Percentiles rank a stretch among this genome's conserved stretches.
phyloP scores from a whole-genome alignment of 148 eudicot species.

The Hydrangea macrophylla region DNA sequence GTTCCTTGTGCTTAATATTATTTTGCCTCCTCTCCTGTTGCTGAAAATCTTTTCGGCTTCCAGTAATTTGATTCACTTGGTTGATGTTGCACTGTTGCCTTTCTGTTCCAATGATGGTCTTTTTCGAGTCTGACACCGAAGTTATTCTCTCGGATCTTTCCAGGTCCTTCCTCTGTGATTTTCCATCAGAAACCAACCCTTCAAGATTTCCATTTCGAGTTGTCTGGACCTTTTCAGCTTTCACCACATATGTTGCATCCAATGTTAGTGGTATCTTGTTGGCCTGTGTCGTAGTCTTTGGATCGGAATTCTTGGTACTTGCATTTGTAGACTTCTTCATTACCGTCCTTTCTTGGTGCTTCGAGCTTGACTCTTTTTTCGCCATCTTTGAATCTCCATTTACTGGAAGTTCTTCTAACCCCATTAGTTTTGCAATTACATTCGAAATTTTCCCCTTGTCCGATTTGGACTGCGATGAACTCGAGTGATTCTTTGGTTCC shows the following conservation, averaged over 20 bases:
- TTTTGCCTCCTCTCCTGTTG: slow-evolving; percentile 17
- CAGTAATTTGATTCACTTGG: slow-evolving; percentile 18
- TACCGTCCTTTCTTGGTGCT: slow-evolving; percentile 25
- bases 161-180: slow-evolving; percentile 25
- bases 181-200: slow-evolving; percentile 9
- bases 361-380: slow-evolving; percentile 26
- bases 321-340: slow-evolving; percentile 16
- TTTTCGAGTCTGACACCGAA: slow-evolving; percentile 22
- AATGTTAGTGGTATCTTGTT: slow-evolving; percentile 19
- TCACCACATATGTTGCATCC: slow-evolving; percentile 4
- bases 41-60: slow-evolving; percentile 14
- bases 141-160: slow-evolving; percentile 19
- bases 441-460: slow-evolving; percentile 55
- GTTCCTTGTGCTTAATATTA: slow-evolving; percentile 8
- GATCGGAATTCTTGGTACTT: slow-evolving; percentile 21
- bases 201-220: slow-evolving; percentile 13
- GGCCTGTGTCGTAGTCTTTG: slow-evolving; percentile 20
- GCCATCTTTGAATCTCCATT: slow-evolving; percentile 23
- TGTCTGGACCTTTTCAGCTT: slow-evolving; percentile 16
- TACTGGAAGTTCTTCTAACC: slow-evolving; percentile 65
- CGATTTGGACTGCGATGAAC: slow-evolving; percentile 28
- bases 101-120: slow-evolving; percentile 16
- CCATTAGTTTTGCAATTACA: slow-evolving; percentile 92
- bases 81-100: slow-evolving; percentile 28
- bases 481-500: slow-evolving; percentile 14